Base-by-base conservation (phyloP, 1,284 basidiomycete species). In the Fomitopsis pinicola region DNA sequence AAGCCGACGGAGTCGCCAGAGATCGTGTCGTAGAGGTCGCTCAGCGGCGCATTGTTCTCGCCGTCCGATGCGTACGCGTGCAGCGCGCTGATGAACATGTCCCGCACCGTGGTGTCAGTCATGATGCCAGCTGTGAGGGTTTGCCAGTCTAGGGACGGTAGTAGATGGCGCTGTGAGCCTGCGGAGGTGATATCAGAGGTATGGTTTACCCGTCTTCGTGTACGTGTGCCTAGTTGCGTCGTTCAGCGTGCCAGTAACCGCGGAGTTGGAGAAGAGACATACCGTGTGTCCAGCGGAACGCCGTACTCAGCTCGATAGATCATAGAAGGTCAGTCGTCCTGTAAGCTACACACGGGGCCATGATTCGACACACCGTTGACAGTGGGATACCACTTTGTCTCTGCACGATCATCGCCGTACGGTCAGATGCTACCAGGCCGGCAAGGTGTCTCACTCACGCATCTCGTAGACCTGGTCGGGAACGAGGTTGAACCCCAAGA, bases 1-100 rank as follows among this genome's bases (percentile, higher is more conserved):
- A 86, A 87, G 4, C 79, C 80, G 59, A 82, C 72, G 1, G 77
- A 75, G 0, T 65, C 62, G 9, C 83, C 85, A 63, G 81, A 76
- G 5, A 73, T 75, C 0, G 84, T 82, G 64, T 87, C 85, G 68
- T 89, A 88, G 85, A 83, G 86, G 66, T 88, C 86, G 0, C 83
- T 80, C 40, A 87, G 75, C 2, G 86, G 84, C 62, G 78, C 76
- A 33, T 74, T 77, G 70, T 79, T 85, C 59, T 76, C 67, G n/a
- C 84, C 83, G 63, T 81, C 77, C 0, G 83, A 78, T 3, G 83
- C 82, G 68, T 82, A 90, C 50, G 80, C 78, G 68, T 77, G 77
- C 36, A 89, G 83, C 0, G 81, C 76, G 52, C 76, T 72, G 55
- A 90, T 81, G 67, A 89, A 78, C 56, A 82, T 71, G 64, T 88